Evolutionary conservation across 2,329 filamentous ascomycete genomes (phyloP).

Genomic region (Sclerotinia spermophila): DNA sequence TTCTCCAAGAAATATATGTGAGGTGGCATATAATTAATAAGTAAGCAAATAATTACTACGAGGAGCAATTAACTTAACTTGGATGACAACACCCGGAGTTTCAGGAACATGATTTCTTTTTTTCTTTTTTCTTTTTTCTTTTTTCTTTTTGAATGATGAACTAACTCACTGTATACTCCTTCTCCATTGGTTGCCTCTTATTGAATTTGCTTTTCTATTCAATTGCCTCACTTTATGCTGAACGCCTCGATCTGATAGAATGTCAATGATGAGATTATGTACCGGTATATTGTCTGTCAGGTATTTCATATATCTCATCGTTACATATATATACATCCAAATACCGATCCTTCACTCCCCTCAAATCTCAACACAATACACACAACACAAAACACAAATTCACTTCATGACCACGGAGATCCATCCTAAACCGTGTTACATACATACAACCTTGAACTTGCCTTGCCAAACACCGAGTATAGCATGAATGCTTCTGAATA

Average conservation of each 20-base stretch:
- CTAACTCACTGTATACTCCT: too few relatives aligned
- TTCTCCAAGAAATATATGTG: neutral
- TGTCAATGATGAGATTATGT: neutral
- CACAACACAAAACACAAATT: neutral
- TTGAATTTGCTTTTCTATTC: neutral
- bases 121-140: too few relatives aligned
- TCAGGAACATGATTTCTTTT: neutral
- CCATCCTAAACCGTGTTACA: neutral
- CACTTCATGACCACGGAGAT: neutral
- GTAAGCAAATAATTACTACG: neutral
- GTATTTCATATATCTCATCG: neutral
- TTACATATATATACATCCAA: neutral
- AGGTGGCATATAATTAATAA: too few relatives aligned
- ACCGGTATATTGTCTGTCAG: neutral
- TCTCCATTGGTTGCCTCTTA: neutral
- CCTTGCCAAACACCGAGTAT: neutral
- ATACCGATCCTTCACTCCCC: neutral
- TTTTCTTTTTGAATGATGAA: neutral
- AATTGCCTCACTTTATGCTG: conserved; percentile 10
- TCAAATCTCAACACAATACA: neutral
- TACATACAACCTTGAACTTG: too few relatives aligned
- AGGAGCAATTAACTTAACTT: too few relatives aligned
- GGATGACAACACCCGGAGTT: neutral
- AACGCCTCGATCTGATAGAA: neutral
- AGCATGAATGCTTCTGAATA: too few relatives aligned